These are phyloP conservation scores for Pythium apleroticum DNA, from an alignment of 352 stramenopile genomes.

Conservation along the genomic window DNA sequence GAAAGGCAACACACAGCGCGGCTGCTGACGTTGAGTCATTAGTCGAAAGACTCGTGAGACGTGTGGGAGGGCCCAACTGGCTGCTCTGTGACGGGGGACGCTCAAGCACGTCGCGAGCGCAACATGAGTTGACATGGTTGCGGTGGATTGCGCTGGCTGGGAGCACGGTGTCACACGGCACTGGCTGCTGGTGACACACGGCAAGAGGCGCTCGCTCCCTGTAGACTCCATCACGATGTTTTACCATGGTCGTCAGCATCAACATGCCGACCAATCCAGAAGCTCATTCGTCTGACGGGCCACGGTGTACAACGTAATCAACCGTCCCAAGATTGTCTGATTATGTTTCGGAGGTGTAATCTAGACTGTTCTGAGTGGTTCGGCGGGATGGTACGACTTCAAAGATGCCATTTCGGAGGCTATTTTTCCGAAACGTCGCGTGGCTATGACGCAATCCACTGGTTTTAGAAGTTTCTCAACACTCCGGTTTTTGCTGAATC, in stretches of 20 bases:
- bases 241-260: neutral
- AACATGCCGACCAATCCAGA: neutral
- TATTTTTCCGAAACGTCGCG: neutral
- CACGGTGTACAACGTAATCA: neutral
- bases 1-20: no score
- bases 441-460: neutral
- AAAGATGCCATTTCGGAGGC: neutral
- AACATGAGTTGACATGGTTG: neutral
- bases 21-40: no score
- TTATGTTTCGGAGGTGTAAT: neutral
- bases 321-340: no score
- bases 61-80: no score
- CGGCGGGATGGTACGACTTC: neutral
- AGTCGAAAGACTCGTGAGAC: no score
- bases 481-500: neutral
- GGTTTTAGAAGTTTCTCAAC: neutral
- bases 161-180: neutral
- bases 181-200: neutral
- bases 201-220: no score
- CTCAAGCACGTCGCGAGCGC: neutral
- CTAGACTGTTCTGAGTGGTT: neutral
- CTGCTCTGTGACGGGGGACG: neutral
- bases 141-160: neutral
- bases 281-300: neutral
- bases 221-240: neutral